Conservation (phyloP, 2,329 filamentous ascomycete species). For the Neofusicoccum kwambonambiense region DNA sequence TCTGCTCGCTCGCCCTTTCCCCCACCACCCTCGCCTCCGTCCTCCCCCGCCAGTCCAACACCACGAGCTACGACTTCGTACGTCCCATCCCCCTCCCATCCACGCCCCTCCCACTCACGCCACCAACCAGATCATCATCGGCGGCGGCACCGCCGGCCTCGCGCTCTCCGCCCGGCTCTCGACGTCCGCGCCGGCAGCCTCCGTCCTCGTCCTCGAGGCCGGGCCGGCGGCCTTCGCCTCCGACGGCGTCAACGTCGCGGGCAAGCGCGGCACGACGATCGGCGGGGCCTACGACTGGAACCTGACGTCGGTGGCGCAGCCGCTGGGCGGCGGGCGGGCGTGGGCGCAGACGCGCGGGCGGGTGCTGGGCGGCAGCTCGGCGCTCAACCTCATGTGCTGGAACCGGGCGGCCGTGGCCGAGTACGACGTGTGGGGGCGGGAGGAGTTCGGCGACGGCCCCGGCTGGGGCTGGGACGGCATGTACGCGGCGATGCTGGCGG, state of each 20-base stretch:
- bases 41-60: not conserved
- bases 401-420: conserved; percentile 25
- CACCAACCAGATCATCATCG: conserved; percentile 13
- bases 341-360: conserved; percentile 32
- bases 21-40: not conserved
- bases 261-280: conserved; percentile 24
- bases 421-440: conserved; percentile 53
- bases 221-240: conserved; percentile 25
- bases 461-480: conserved; percentile 1
- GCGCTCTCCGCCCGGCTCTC: conserved; percentile 25
- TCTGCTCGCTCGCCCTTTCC: not conserved
- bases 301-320: conserved; percentile 25
- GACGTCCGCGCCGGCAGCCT: conserved; percentile 24
- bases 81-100: not conserved
- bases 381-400: conserved; percentile 29
- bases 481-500: conserved; percentile 30
- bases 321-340: conserved; percentile 21
- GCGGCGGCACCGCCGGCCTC: conserved; percentile 22
- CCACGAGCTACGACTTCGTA: not conserved
- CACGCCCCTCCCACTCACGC: not conserved
- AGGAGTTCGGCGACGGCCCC: not conserved
- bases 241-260: conserved; percentile 31
- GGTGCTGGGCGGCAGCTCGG: conserved; percentile 38
- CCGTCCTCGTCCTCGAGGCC: conserved; percentile 23
- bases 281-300: conserved; percentile 13